Conservation (phyloP, 371 early-diverging fungal species). For the Mucor sp. region DNA sequence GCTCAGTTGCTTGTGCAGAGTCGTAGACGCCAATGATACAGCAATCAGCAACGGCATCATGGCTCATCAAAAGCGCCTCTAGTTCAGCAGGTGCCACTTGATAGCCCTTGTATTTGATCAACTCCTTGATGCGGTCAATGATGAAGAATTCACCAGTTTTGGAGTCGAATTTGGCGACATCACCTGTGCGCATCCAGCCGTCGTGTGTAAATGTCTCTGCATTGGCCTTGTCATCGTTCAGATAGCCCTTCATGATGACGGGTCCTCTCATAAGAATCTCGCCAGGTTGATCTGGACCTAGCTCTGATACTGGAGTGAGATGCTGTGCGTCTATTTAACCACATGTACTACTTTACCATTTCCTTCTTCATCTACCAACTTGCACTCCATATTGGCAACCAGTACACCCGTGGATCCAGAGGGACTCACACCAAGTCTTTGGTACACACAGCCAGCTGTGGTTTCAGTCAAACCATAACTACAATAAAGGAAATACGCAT, state of each 20-base stretch:
- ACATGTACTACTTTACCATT: conserved; percentile 27
- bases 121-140: conserved; percentile 76
- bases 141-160: conserved; percentile 62
- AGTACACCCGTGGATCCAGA: conserved; percentile 72
- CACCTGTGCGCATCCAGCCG: conserved; percentile 87
- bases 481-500: not conserved
- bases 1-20: conserved; percentile 69
- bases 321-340: not conserved
- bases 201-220: conserved; percentile 65
- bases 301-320: conserved; percentile 30
- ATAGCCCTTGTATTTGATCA: conserved; percentile 79
- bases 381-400: conserved; percentile 69
- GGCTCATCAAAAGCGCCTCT: conserved; percentile 76
- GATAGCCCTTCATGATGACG: conserved; percentile 79
- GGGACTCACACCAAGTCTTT: conserved; percentile 13
- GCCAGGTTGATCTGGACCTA: conserved; percentile 60
- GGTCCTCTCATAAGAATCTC: conserved; percentile 86
- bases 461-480: conserved; percentile 71
- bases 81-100: conserved; percentile 83
- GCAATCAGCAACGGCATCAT: conserved; percentile 71
- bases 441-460: conserved; percentile 24
- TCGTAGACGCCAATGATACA: conserved; percentile 74
- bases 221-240: conserved; percentile 72
- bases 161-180: conserved; percentile 68
- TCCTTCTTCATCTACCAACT: conserved; percentile 63